Percentiles rank a stretch among this genome's conserved stretches.
These are phyloP conservation scores for Clitoria ternatea DNA, from an alignment of 306 rosid species.

Conservation along the genomic window DNA sequence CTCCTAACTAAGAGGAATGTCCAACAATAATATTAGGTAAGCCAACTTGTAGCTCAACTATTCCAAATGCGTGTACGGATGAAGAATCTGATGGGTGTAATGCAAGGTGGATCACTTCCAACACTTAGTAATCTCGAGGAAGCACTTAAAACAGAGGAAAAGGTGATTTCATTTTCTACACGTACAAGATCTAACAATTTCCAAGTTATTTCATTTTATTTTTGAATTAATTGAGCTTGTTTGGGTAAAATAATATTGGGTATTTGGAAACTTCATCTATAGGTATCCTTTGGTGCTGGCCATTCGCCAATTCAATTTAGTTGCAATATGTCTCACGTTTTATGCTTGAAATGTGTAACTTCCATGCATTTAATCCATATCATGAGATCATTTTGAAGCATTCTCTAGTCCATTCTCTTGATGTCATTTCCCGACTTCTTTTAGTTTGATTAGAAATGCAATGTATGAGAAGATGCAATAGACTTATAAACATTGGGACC, in stretches of 20 bases:
- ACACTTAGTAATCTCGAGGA: conserved; percentile 83
- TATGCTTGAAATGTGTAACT: not conserved
- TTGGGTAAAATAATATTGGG: not conserved
- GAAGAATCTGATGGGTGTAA: conserved; percentile 90
- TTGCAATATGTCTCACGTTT: not conserved
- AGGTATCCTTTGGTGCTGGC: not conserved
- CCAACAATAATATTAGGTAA: conserved; percentile 51
- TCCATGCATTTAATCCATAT: not conserved
- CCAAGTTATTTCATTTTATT: not conserved
- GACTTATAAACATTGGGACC: not conserved
- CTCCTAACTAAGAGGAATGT: conserved; percentile 19
- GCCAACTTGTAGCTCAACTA: conserved; percentile 86
- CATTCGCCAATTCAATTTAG: not conserved
- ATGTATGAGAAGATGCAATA: not conserved
- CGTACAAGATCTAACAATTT: not conserved
- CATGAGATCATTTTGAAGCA: not conserved
- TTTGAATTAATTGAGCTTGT: not conserved
- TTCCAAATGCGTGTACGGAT: conserved; percentile 96
- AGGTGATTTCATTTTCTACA: conserved; percentile 46
- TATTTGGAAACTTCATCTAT: not conserved
- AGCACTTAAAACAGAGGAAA: conserved; percentile 79
- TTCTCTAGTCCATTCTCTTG: not conserved
- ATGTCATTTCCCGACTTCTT: not conserved
- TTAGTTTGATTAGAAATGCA: not conserved
- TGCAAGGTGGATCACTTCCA: conserved; percentile 90